A percentile compares a stretch with the other conserved stretches of the same genome.
phyloP scores from a whole-genome alignment of 2,329 filamentous ascomycete genomes.

The Paraphaeosphaeria sporulosa region DNA sequence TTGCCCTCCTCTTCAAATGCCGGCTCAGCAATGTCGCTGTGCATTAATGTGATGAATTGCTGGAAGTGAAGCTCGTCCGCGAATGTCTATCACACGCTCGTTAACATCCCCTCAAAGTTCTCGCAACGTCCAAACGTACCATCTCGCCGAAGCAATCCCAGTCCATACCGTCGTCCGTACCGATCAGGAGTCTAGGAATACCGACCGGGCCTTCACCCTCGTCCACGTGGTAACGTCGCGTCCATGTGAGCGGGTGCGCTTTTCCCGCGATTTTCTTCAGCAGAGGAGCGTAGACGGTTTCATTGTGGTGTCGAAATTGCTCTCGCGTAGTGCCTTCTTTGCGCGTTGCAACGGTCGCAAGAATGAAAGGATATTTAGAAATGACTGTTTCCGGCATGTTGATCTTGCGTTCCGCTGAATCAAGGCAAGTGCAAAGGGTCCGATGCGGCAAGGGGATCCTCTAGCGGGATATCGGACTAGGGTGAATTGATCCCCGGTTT shows the following conservation, averaged over 20 bases:
- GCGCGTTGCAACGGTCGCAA: conserved; percentile 23
- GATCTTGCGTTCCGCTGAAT: neutral
- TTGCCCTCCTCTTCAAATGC: conserved; percentile 27
- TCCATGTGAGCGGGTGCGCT: conserved; percentile 28
- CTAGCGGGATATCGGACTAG: neutral
- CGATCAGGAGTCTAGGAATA: conserved; percentile 20
- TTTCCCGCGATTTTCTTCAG: conserved; percentile 23
- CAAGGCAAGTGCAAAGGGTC: neutral
- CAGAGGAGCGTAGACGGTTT: conserved; percentile 20
- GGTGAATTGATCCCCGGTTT: neutral
- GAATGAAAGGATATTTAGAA: conserved; percentile 23
- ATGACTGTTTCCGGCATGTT: conserved; percentile 21
- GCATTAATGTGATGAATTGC: conserved; percentile 30
- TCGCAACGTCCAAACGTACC: conserved; percentile 4
- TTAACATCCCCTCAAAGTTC: neutral
- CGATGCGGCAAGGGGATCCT: neutral
- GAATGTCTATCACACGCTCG: conserved; percentile 12
- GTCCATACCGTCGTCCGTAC: conserved; percentile 22
- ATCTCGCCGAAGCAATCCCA: conserved; percentile 30
- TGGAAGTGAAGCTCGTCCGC: conserved; percentile 28
- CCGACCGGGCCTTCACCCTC: conserved; percentile 23
- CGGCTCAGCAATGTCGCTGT: conserved; percentile 21
- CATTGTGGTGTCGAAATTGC: conserved; percentile 25
- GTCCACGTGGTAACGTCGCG: conserved; percentile 24
- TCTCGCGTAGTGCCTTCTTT: conserved; percentile 24